Conservation (phyloP, 2,329 filamentous ascomycete species). For the Pseudopithomyces maydicus region DNA sequence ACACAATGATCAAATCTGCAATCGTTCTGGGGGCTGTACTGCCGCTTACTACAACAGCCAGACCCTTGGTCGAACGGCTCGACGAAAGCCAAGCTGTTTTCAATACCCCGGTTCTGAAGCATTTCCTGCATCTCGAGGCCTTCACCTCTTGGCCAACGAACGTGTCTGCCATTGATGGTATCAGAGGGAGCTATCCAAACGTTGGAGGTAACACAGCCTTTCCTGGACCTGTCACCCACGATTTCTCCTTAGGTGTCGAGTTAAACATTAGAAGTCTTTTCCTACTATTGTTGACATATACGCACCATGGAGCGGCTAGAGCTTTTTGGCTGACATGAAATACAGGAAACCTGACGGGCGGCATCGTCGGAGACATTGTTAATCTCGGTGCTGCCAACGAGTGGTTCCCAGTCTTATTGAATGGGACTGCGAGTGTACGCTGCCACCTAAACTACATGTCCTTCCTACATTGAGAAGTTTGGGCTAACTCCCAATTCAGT, state of each 20-base stretch:
- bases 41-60: neutral
- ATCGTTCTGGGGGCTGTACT: neutral
- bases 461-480: neutral
- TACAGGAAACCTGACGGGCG: neutral
- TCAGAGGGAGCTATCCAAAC: neutral
- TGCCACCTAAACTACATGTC: neutral
- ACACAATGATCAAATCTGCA: neutral
- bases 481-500: neutral
- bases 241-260: too few relatives aligned
- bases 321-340: neutral
- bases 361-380: neutral
- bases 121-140: neutral
- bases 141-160: neutral
- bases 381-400: neutral
- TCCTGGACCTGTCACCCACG: neutral
- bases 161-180: neutral
- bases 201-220: neutral
- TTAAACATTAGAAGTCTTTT: too few relatives aligned
- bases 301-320: too few relatives aligned
- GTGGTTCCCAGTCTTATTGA: neutral
- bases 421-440: neutral
- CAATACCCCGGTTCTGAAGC: neutral
- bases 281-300: too few relatives aligned
- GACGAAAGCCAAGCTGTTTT: neutral
- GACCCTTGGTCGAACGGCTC: neutral